Base-by-base conservation (phyloP, 257 asterid species). In the Solanum sejunctum region DNA sequence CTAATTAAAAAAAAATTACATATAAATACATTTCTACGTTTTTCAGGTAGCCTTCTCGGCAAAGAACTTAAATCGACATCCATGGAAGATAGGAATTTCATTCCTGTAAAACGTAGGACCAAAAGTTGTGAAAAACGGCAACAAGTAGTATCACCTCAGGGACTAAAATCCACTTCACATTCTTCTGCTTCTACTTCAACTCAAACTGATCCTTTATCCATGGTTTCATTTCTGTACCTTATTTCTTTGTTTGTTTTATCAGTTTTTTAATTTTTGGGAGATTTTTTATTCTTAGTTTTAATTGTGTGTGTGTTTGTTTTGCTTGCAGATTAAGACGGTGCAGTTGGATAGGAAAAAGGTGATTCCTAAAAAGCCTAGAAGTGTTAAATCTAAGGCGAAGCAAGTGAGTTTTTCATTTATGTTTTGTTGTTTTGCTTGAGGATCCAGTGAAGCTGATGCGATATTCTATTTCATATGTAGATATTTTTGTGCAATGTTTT, bases 331-430 rank as follows among this genome's bases (percentile, higher is more conserved):
- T 51, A 73, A 64, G 85, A 83, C 80, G 85, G 84, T 84, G 89
- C 86, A 85, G 66, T 7, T 86, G 82, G 89, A 89, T 32, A 87
- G 84, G 86, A 88, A 83, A 86, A 89, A 88, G 90, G 83, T 84
- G 84, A 85, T 51, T 73, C 78, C 89, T 9, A 85, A 70, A 72
- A 92, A 89, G 84, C 83, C 91, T 32, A 90, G 88, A 82, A 86
- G 54, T 39, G 77, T 63, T 82, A 92, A 93, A 92, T 92, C 95
- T 58, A 93, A 91, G 86, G 87, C 87, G 61, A 90, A 90, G 80
- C 83, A 89, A 52, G 97, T 92, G 87, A 91, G 92, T 47, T 36
- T 32, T 66, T 23, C 39, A 54, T 69, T 51, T 47, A 2, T 83
- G 84, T 28, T 11, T 16, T 79, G 64, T 78, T 3, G 41, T 85